phyloP scores from a whole-genome alignment of 2,329 filamentous ascomycete species.

The Penicillium polonicum region DNA sequence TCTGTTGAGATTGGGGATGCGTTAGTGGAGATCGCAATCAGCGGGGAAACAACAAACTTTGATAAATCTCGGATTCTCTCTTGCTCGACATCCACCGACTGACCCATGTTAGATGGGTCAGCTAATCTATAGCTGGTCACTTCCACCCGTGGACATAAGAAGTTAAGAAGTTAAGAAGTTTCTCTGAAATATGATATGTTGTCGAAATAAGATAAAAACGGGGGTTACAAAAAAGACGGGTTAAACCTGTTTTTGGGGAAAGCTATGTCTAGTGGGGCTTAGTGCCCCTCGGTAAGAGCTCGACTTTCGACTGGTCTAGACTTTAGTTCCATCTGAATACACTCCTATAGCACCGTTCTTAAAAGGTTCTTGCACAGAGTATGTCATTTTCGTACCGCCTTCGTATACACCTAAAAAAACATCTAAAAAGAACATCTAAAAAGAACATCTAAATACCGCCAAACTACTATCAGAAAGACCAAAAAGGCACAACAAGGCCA shows the following conservation, averaged over 20 bases:
- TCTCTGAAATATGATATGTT: not conserved
- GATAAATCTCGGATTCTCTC: conserved; percentile 22
- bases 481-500: no score
- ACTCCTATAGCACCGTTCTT: no score
- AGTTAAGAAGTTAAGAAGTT: no score
- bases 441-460: no score
- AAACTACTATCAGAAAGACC: no score
- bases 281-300: not conserved
- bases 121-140: conserved; percentile 1
- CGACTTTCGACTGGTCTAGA: no score
- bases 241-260: conserved; percentile 1
- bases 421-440: no score
- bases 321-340: no score
- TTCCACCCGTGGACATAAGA: not conserved
- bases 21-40: conserved; percentile 6
- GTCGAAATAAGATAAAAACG: not conserved
- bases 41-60: conserved; percentile 9
- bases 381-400: no score
- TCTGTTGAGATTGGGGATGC: conserved; percentile 4
- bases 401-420: no score
- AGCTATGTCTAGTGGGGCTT: no score
- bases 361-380: no score
- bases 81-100: conserved; percentile 14
- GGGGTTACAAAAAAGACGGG: not conserved
- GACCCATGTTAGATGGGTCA: conserved; percentile 10